These are phyloP conservation scores for Phaeosphaeriaceae sp. DNA, from an alignment of 2,329 filamentous ascomycete species.

Conservation along the genomic window DNA sequence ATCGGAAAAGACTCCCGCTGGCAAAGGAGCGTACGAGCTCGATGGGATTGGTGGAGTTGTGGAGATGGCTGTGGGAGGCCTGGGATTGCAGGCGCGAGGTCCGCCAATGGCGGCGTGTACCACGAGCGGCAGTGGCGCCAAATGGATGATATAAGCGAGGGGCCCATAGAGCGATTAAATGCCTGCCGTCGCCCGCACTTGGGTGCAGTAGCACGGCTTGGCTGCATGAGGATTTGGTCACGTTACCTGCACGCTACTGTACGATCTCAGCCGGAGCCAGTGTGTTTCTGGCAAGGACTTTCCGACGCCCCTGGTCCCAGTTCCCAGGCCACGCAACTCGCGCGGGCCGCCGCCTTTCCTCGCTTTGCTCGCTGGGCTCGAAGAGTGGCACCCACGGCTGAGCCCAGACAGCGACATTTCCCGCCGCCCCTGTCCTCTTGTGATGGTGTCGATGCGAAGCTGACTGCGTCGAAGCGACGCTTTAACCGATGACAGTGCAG, in stretches of 20 bases:
- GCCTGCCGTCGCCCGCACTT: conserved; percentile 13
- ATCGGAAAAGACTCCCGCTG: conserved; percentile 3
- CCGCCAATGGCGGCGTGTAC: conserved; percentile 34
- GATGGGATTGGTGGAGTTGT: conserved; percentile 27
- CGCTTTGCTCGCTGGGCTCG: conserved; percentile 14
- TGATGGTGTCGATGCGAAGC: conserved; percentile 6
- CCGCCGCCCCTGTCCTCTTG: conserved; percentile 4
- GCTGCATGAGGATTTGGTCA: conserved; percentile 30
- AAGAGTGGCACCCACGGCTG: conserved; percentile 15
- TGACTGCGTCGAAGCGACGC: conserved; percentile 22
- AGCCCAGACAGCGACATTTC: conserved; percentile 8
- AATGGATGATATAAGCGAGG: conserved; percentile 26
- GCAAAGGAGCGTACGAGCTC: not conserved
- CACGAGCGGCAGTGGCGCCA: conserved; percentile 22
- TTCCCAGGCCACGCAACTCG: conserved; percentile 22
- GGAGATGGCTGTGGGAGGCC: conserved; percentile 8
- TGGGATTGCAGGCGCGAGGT: conserved; percentile 21
- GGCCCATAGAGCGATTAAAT: not conserved
- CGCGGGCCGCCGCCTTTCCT: conserved; percentile 22
- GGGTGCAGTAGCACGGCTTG: conserved; percentile 28
- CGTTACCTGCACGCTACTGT: conserved; percentile 18
- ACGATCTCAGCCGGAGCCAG: conserved; percentile 16
- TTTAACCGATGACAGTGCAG: conserved; percentile 29
- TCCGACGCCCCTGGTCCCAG: conserved; percentile 25
- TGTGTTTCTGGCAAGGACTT: conserved; percentile 12